Percentiles rank a stretch among this genome's conserved stretches.
phyloP scores from a whole-genome alignment of 2,329 filamentous ascomycete species.

The Claviceps sp. region DNA sequence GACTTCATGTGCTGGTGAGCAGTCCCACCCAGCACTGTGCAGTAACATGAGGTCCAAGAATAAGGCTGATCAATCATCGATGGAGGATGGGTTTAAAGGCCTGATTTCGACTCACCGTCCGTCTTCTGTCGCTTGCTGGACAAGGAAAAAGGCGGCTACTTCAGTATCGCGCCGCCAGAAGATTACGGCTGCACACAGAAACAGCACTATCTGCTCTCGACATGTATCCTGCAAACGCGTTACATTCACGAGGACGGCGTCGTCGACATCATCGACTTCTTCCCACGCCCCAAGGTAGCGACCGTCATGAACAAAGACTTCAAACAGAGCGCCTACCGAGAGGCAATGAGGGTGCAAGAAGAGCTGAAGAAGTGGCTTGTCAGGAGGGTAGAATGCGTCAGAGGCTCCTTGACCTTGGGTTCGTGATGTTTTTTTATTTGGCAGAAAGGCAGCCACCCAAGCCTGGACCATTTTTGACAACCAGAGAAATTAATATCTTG shows the following conservation, averaged over 20 bases:
- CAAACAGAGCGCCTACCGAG: conserved; percentile 38
- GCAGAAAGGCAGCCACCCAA: too few species aligned
- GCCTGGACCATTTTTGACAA: neutral
- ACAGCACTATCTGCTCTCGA: conserved; percentile 63
- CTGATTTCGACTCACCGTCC: conserved; percentile 65
- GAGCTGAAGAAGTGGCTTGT: conserved; percentile 60
- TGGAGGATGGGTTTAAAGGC: conserved; percentile 33
- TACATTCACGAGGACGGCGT: conserved; percentile 66
- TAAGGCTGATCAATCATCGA: neutral
- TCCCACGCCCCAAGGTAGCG: conserved; percentile 52
- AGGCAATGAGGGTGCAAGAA: conserved; percentile 39
- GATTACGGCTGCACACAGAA: conserved; percentile 51
- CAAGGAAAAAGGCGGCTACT: conserved; percentile 61
- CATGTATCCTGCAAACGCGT: conserved; percentile 64
- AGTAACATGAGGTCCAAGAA: neutral
- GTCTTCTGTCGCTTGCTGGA: conserved; percentile 64
- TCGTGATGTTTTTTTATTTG: neutral
- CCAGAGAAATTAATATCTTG: neutral
- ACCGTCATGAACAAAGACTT: conserved; percentile 33
- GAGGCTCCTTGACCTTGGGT: conserved; percentile 50
- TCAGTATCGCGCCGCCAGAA: conserved; percentile 47
- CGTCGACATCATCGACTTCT: conserved; percentile 61
- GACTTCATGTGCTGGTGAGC: conserved; percentile 66
- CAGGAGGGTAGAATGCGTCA: conserved; percentile 57
- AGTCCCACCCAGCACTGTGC: neutral